A percentile compares a stretch with the other conserved stretches of the same genome.
phyloP scores from a whole-genome alignment of 1,284 basidiomycete species.

The Tilletia caries region DNA sequence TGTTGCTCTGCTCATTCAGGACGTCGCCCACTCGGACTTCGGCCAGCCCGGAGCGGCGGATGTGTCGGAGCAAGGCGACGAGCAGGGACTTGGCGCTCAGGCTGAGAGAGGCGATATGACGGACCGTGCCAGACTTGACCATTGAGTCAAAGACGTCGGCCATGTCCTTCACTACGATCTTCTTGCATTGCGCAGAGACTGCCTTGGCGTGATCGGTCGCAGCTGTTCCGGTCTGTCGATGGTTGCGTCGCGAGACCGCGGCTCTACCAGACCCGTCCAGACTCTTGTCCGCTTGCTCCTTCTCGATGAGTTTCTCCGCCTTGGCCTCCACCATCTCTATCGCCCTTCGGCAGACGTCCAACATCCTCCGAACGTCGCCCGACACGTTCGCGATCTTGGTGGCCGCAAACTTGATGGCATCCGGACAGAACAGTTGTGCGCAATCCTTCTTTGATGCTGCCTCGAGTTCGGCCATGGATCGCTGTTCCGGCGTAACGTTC shows the following conservation, averaged over 20 bases:
- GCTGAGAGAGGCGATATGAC: constrained; percentile 40
- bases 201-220: constrained; percentile 20
- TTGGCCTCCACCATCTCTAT: constrained; percentile 41
- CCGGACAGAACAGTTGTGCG: constrained; percentile 59
- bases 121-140: constrained; percentile 79
- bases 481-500: background rate
- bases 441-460: constrained; percentile 61
- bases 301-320: background rate
- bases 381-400: constrained; percentile 88
- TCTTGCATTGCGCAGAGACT: constrained; percentile 13
- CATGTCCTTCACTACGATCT: constrained; percentile 72
- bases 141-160: constrained; percentile 78
- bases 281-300: constrained; percentile 13
- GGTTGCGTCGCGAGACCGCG: constrained; percentile 57
- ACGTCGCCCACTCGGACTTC: constrained; percentile 82
- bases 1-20: constrained; percentile 30
- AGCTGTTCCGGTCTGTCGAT: constrained; percentile 55
- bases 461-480: background rate
- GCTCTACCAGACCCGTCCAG: constrained; percentile 8
- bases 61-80: constrained; percentile 77
- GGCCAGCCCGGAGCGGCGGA: constrained; percentile 77
- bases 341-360: constrained; percentile 76
- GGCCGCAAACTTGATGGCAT: constrained; percentile 83
- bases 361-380: constrained; percentile 86
- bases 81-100: constrained; percentile 48